Evolutionary conservation across 2,329 filamentous ascomycete genomes (phyloP).

Genomic region (Curvularia sp.): DNA sequence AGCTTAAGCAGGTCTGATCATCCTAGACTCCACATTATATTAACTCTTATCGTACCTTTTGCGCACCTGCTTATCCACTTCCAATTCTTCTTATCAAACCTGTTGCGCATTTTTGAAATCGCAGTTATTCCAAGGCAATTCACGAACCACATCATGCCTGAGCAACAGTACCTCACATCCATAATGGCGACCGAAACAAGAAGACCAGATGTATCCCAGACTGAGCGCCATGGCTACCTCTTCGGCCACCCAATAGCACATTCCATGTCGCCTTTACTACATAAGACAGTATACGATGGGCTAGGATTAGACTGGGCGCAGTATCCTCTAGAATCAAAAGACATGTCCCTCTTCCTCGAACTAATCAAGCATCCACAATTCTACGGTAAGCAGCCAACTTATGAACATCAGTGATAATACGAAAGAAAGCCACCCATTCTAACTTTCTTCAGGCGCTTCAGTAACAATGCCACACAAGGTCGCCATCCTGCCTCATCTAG

Average conservation of each 20-base stretch:
- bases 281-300: slow-evolving; percentile 61
- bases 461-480: slow-evolving; percentile 89
- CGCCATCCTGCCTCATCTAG: slow-evolving; percentile 74
- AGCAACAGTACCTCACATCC: neutral
- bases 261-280: slow-evolving; percentile 62
- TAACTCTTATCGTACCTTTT: neutral
- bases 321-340: slow-evolving; percentile 56
- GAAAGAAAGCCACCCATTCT: neutral
- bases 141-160: neutral
- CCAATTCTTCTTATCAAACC: neutral
- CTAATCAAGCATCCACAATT: slow-evolving; percentile 65
- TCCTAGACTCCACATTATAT: neutral
- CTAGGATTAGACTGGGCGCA: slow-evolving; percentile 61
- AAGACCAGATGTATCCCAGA: slow-evolving; percentile 24
- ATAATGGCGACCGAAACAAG: slow-evolving; percentile 9
- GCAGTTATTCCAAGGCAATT: neutral
- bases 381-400: slow-evolving; percentile 62
- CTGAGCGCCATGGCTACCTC: slow-evolving; percentile 60
- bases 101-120: neutral
- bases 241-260: slow-evolving; percentile 65
- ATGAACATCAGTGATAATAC: neutral
- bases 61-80: neutral
- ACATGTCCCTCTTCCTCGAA: slow-evolving; percentile 53
- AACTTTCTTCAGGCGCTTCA: slow-evolving; percentile 61
- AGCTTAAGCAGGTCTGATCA: neutral